Base-by-base conservation (phyloP, 257 asterid species). In the Salvia splendens region DNA sequence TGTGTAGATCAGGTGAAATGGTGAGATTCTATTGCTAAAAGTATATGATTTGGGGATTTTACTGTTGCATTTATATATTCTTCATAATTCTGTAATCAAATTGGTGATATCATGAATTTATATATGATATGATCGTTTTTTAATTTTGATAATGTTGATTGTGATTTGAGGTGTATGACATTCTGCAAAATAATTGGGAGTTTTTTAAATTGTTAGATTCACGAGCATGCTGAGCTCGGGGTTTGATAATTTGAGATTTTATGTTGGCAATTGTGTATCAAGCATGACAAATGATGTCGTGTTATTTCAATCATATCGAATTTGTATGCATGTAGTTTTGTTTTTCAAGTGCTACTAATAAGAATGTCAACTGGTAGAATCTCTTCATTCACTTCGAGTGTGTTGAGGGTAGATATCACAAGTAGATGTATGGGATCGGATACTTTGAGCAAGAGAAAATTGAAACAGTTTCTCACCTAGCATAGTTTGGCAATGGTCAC, bases 31-130 rank as follows among this genome's bases (percentile, higher is more conserved):
- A 12, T 53, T 47, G 51, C 38, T 50, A 41, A 16, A 68, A 15
- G 32, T 62, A 45, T 56, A 36, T 56, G 9, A 56, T 56, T 9
- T 14, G 67, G 64, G 60, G 73, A 60, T 43, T 67, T 59, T 76
- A 35, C 41, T 24, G 30, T 24, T 24, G 30, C 30, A 24, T 24
- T 24, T 24, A 24, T 24, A 24, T 24, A 24, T 24, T 24, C 30
- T 24, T 24, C 2, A 3, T 24, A 4, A 41, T 49, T 12, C 16
- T 30, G 72, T 59, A 16, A 30, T 24, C 30, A 12, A 59, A 67
- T 54, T 24, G 8, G 67, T 61, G 15, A 3, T 46, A 11, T 46
- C 49, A 17, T 12, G 43, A 65, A 65, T 74, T 32, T 42, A 16
- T 53, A 69, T 12, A 40, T 51, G 51, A 12, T 36, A 61, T 64